phyloP scores from a whole-genome alignment of 208 protist species.

The Leishmania tropica region DNA sequence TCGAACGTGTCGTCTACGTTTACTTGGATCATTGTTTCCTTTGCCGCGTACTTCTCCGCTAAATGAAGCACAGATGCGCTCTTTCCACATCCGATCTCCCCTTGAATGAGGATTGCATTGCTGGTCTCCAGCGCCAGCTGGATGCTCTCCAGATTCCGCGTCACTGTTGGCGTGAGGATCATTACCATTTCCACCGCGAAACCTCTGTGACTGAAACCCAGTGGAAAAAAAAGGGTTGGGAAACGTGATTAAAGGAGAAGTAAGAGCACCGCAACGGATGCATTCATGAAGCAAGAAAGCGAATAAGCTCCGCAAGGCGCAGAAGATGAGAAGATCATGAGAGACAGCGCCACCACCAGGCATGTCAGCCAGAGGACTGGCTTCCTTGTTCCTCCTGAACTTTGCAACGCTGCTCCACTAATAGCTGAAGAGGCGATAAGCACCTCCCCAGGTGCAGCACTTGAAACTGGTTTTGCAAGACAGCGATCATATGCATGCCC shows the following conservation, averaged over 20 bases:
- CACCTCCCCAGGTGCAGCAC: background rate
- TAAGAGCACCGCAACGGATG: background rate
- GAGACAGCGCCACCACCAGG: too few species aligned
- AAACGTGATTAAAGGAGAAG: background rate
- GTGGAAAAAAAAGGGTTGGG: background rate
- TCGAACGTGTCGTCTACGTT: conserved; percentile 99
- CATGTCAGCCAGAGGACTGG: background rate
- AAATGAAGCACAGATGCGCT: conserved; percentile 69
- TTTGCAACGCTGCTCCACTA: background rate
- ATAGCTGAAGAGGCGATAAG: background rate
- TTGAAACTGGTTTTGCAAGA: background rate
- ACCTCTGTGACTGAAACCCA: background rate
- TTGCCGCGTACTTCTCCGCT: conserved; percentile 55
- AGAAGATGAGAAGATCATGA: conserved; percentile 1
- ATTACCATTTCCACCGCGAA: conserved; percentile 14
- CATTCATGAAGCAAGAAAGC: background rate
- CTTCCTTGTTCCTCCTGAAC: background rate
- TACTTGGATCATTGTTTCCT: conserved; percentile 84
- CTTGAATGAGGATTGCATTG: conserved; percentile 83
- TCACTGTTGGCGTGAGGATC: conserved; percentile 73
- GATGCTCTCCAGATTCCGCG: conserved; percentile 70
- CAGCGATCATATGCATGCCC: background rate
- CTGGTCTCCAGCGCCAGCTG: conserved; percentile 65
- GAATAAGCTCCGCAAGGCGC: background rate
- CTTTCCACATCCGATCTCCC: conserved; percentile 87